A percentile compares a stretch with the other conserved stretches of the same genome.
Evolutionary conservation across 768 basidiomycete genomes (phyloP).

Genomic region (Erythrobasidium yunnanense): DNA sequence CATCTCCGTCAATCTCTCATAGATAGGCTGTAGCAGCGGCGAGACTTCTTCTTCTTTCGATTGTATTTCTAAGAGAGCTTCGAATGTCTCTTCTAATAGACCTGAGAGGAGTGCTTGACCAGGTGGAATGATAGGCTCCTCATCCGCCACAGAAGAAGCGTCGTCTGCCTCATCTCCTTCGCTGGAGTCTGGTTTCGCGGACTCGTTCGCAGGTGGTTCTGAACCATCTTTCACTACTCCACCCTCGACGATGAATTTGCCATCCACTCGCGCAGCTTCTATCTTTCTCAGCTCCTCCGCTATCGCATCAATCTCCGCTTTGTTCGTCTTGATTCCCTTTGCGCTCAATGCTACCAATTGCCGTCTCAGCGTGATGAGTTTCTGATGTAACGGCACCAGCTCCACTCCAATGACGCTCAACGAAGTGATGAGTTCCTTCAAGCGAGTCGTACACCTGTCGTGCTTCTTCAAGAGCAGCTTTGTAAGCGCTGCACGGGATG

Average conservation of each 20-base stretch:
- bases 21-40: conserved; percentile 42
- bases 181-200: too few relatives aligned
- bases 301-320: conserved; percentile 75
- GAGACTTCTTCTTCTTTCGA: conserved; percentile 56
- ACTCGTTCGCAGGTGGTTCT: too few relatives aligned
- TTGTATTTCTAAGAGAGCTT: conserved; percentile 86
- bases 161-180: too few relatives aligned
- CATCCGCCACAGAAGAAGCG: too few relatives aligned
- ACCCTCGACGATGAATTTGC: conserved; percentile 84
- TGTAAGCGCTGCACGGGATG: conserved; percentile 74
- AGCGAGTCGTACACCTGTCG: conserved; percentile 67
- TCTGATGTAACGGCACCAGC: conserved; percentile 79
- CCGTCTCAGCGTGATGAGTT: conserved; percentile 72
- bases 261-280: conserved; percentile 69
- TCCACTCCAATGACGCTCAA: conserved; percentile 78
- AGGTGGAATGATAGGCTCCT: conserved; percentile 41
- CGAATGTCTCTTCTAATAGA: conserved; percentile 90
- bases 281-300: conserved; percentile 89
- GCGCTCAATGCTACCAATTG: conserved; percentile 79
- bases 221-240: too few relatives aligned
- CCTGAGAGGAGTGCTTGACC: conserved; percentile 89
- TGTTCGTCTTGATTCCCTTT: conserved; percentile 65
- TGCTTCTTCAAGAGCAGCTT: conserved; percentile 81
- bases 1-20: conserved; percentile 78
- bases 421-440: conserved; percentile 58